phyloP scores from a whole-genome alignment of 2,329 filamentous ascomycete genomes.

The Colletotrichum sp. region DNA sequence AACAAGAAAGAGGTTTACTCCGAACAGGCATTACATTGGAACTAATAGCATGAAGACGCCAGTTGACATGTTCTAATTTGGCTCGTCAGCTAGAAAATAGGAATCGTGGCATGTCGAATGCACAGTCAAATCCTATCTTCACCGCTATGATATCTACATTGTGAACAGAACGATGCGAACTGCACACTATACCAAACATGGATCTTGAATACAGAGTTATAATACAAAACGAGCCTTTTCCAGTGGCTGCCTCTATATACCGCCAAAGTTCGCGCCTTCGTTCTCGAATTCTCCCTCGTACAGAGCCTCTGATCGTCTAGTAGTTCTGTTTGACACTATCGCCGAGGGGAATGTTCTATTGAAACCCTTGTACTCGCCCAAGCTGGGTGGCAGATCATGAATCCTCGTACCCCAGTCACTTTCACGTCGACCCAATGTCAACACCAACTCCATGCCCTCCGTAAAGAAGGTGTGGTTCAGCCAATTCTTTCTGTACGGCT shows the following conservation, averaged over 20 bases:
- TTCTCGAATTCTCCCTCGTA: conserved; percentile 2
- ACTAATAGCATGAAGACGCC: not conserved
- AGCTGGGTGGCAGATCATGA: conserved; percentile 67
- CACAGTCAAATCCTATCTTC: not conserved
- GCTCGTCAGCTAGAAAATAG: not conserved
- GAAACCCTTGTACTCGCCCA: conserved; percentile 42
- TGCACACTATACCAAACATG: not conserved
- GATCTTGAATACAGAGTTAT: not conserved
- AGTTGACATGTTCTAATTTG: not conserved
- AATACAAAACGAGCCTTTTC: not conserved
- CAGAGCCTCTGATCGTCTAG: not conserved
- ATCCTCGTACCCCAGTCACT: conserved; percentile 67
- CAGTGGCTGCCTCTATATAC: not conserved
- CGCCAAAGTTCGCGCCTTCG: not conserved
- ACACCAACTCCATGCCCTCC: conserved; percentile 67
- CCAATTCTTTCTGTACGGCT: conserved; percentile 69
- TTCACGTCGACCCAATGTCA: conserved; percentile 64
- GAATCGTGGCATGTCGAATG: not conserved
- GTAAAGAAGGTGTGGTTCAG: conserved; percentile 71
- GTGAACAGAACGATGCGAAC: not conserved
- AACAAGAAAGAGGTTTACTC: not conserved
- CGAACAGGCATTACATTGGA: not conserved
- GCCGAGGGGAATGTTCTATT: conserved; percentile 23
- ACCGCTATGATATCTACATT: not conserved
- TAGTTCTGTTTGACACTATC: not conserved